phyloP scores from a whole-genome alignment of 2,329 filamentous ascomycete genomes.

The Ustilaginoidea virens region DNA sequence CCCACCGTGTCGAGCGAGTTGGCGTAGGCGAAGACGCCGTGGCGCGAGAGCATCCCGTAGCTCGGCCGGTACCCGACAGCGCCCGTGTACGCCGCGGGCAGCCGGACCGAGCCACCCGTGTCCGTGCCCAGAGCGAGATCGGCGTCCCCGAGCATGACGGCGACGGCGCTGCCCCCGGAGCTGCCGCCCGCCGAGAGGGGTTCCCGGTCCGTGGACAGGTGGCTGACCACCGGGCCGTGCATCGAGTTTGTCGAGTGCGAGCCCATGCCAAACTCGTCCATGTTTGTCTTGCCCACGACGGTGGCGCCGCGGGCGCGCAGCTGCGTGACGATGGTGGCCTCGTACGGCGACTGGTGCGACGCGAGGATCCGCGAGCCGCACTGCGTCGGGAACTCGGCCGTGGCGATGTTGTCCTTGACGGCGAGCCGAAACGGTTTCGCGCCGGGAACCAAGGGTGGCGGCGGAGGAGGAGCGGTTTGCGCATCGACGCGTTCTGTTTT shows the following conservation, averaged over 20 bases:
- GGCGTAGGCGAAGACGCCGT: slow-evolving; percentile 79
- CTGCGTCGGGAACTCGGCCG: slow-evolving; percentile 52
- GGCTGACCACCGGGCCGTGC: slow-evolving; percentile 48
- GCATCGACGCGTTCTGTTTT: slow-evolving; percentile 2
- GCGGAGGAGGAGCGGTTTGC: not conserved
- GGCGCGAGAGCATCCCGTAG: slow-evolving; percentile 74
- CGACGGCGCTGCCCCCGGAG: slow-evolving; percentile 84
- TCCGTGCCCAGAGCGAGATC: slow-evolving; percentile 73
- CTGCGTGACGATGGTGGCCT: slow-evolving; percentile 63
- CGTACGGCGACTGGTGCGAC: slow-evolving; percentile 60
- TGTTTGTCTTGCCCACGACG: slow-evolving; percentile 69
- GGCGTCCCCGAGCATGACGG: slow-evolving; percentile 47
- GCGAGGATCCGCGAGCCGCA: slow-evolving; percentile 65
- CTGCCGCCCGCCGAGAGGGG: slow-evolving; percentile 65
- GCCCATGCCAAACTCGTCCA: slow-evolving; percentile 96
- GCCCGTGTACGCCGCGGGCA: slow-evolving; percentile 78
- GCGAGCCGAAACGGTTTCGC: slow-evolving; percentile 32
- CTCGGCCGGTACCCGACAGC: slow-evolving; percentile 81
- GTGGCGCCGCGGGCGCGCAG: slow-evolving; percentile 47
- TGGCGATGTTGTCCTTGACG: slow-evolving; percentile 68
- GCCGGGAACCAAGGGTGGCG: slow-evolving; percentile 9
- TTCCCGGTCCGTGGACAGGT: slow-evolving; percentile 17
- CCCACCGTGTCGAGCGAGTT: slow-evolving; percentile 89
- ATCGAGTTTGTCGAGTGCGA: slow-evolving; percentile 62
- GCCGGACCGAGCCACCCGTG: slow-evolving; percentile 75